A percentile compares a stretch with the other conserved stretches of the same genome.
phyloP scores from a whole-genome alignment of 2,329 filamentous ascomycete species.

The Phaeosphaeria sp. region DNA sequence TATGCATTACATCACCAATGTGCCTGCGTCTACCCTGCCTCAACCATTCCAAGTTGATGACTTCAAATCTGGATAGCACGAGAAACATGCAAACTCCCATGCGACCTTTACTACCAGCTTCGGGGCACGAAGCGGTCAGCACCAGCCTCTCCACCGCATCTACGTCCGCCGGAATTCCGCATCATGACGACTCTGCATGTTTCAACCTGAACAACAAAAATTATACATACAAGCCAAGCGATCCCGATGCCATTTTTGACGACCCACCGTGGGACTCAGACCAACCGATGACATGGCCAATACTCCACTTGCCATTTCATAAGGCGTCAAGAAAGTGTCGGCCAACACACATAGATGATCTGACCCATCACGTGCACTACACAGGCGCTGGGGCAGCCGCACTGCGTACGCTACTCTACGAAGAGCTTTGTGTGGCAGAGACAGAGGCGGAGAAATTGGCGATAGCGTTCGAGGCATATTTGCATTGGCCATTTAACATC shows the following conservation, averaged over 20 bases:
- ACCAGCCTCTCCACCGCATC: not conserved
- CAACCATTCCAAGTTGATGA: no score
- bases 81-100: not conserved
- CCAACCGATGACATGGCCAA: conserved; percentile 4
- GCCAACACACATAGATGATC: conserved; percentile 3
- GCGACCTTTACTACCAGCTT: not conserved
- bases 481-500: conserved; percentile 6
- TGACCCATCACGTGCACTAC: conserved; percentile 4
- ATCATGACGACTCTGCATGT: not conserved
- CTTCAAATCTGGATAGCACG: no score
- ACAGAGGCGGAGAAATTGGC: conserved; percentile 1
- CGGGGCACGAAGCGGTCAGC: not conserved
- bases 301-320: conserved; percentile 1
- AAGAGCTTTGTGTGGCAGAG: not conserved
- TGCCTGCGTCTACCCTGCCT: no score
- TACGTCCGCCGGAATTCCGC: not conserved
- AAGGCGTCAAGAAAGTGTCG: not conserved
- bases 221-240: not conserved
- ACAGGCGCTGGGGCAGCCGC: not conserved
- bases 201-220: not conserved
- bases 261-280: not conserved
- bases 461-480: not conserved
- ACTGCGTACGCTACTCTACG: not conserved
- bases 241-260: not conserved
- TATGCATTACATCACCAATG: no score